Evolutionary conservation across 2,329 filamentous ascomycete genomes (phyloP).

Genomic region (Cladosporium sp.): DNA sequence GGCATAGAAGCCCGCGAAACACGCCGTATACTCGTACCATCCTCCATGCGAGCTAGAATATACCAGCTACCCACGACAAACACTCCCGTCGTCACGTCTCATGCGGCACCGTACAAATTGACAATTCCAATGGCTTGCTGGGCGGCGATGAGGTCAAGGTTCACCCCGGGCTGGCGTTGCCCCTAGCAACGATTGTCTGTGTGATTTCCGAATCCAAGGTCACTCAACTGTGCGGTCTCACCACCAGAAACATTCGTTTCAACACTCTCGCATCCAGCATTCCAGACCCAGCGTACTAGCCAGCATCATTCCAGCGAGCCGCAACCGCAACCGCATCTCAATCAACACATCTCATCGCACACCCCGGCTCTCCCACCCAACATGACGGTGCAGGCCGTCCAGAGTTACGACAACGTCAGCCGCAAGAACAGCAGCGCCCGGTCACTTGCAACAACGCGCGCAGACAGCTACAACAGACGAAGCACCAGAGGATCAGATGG

Average conservation of each 20-base stretch:
- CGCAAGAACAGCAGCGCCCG: conserved; percentile 47
- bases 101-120: not conserved
- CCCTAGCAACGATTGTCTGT: not conserved
- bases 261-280: conserved; percentile 1
- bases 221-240: conserved; percentile 1
- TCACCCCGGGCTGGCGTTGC: not conserved
- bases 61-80: not conserved
- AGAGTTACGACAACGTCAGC: conserved; percentile 54
- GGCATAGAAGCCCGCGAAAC: no score
- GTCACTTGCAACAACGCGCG: conserved; percentile 16
- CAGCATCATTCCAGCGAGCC: not conserved
- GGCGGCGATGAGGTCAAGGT: not conserved
- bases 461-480: conserved; percentile 27
- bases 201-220: no score
- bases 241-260: conserved; percentile 12
- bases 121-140: not conserved
- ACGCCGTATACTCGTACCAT: no score
- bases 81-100: not conserved
- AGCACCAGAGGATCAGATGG: conserved; percentile 14
- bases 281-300: not conserved
- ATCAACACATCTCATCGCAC: conserved; percentile 3
- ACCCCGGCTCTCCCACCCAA: conserved; percentile 8
- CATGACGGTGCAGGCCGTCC: conserved; percentile 33
- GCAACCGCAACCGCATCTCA: conserved; percentile 2
- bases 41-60: no score